Evolutionary conservation across 208 protist genomes (phyloP).

Genomic region (Leishmania arabica): DNA sequence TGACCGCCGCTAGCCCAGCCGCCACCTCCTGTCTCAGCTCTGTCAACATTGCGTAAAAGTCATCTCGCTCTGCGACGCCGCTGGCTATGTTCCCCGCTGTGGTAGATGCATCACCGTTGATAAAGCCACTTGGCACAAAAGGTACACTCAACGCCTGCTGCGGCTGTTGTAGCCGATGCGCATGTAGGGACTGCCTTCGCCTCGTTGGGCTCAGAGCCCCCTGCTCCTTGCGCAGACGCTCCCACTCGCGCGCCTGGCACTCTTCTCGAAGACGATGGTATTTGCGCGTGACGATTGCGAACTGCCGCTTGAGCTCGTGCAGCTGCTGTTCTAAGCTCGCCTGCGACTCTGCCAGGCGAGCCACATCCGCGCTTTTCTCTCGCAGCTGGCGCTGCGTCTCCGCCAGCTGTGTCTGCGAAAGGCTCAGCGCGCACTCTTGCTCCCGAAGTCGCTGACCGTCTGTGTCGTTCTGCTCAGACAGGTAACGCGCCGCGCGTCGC

Average conservation of each 20-base stretch:
- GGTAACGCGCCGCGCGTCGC: constrained; percentile 35
- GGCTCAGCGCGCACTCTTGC: constrained; percentile 45
- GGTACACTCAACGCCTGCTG: background rate
- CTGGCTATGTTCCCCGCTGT: background rate
- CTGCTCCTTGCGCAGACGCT: constrained; percentile 32
- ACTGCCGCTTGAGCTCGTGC: constrained; percentile 33
- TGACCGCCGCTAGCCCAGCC: constrained; percentile 16
- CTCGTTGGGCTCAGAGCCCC: constrained; percentile 18
- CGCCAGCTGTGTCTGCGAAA: constrained; percentile 40
- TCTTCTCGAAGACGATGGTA: constrained; percentile 46
- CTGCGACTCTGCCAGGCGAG: constrained; percentile 36
- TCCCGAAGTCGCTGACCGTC: constrained; percentile 31
- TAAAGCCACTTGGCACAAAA: background rate
- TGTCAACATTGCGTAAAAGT: constrained; percentile 38
- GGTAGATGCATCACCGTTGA: background rate
- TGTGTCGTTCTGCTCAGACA: constrained; percentile 38
- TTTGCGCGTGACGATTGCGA: constrained; percentile 36
- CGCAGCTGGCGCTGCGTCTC: constrained; percentile 39
- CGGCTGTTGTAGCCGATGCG: background rate
- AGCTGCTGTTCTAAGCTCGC: constrained; percentile 37
- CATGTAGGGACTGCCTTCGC: background rate
- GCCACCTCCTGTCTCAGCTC: constrained; percentile 36
- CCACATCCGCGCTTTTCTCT: constrained; percentile 29
- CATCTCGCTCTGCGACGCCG: constrained; percentile 15
- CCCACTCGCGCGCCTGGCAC: constrained; percentile 43